A percentile compares a stretch with the other conserved stretches of the same genome.
Evolutionary conservation across 257 asterid species (phyloP).

Genomic region (Marsdenia floribunda): DNA sequence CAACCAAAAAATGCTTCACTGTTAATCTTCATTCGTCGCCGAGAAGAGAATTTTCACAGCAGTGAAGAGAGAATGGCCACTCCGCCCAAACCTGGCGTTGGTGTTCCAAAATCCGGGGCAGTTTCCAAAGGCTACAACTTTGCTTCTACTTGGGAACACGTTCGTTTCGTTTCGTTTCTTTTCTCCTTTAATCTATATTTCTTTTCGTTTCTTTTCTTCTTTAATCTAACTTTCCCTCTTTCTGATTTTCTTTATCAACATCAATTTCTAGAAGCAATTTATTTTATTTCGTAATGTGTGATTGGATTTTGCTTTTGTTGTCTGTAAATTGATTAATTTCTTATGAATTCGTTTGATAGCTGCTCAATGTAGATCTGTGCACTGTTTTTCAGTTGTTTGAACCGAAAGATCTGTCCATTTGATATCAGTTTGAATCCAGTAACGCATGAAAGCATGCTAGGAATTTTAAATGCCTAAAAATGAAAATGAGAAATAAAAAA

Average conservation of each 20-base stretch:
- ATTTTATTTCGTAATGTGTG: not conserved
- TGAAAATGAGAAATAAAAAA: not conserved
- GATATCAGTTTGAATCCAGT: not conserved
- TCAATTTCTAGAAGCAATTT: not conserved
- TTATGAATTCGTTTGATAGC: not conserved
- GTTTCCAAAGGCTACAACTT: conserved; percentile 90
- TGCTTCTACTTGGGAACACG: conserved; percentile 98
- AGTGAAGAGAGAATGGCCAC: conserved; percentile 35
- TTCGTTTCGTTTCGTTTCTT: conserved; percentile 16
- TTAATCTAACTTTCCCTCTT: not conserved
- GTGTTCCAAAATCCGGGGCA: conserved; percentile 71
- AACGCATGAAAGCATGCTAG: not conserved
- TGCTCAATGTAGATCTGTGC: conserved; percentile 9
- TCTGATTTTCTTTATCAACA: not conserved
- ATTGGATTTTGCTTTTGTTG: not conserved
- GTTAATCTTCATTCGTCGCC: not conserved
- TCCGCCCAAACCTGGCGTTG: conserved; percentile 31
- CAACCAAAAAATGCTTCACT: not conserved
- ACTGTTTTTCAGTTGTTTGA: not conserved
- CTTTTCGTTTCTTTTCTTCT: not conserved
- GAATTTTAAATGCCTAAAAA: not conserved
- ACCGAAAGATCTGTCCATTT: not conserved
- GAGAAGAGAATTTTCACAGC: not conserved
- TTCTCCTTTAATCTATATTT: not conserved
- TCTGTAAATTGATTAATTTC: not conserved